Conservation (phyloP, 768 basidiomycete species). For the Tubosaeta brunneosetosa region DNA sequence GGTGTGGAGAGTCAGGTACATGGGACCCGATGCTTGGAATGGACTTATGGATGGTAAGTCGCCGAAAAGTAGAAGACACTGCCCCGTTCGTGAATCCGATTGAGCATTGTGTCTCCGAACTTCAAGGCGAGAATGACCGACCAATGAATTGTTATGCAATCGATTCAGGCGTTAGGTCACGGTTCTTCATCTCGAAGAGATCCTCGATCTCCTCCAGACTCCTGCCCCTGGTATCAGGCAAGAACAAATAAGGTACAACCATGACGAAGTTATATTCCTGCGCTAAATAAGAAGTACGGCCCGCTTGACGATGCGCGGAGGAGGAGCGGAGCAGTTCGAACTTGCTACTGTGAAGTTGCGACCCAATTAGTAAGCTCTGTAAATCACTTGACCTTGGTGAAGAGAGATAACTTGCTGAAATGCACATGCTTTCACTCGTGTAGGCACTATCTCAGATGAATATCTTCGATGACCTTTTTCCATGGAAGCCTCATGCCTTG, state of each 20-base stretch:
- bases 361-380: slow-evolving; percentile 24
- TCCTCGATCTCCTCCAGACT: slow-evolving; percentile 40
- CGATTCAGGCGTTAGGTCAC: background rate
- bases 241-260: slow-evolving; percentile 35
- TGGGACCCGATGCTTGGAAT: background rate
- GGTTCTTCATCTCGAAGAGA: slow-evolving; percentile 5
- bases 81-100: background rate
- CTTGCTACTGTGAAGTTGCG: slow-evolving; percentile 39
- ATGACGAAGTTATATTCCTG: slow-evolving; percentile 34
- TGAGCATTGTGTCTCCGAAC: background rate
- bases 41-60: background rate
- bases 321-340: slow-evolving; percentile 43
- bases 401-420: slow-evolving; percentile 34
- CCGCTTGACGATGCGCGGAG: slow-evolving; percentile 40
- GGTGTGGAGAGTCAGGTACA: background rate
- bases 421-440: slow-evolving; percentile 40
- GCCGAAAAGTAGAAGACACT: background rate
- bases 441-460: slow-evolving; percentile 46
- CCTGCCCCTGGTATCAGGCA: slow-evolving; percentile 43
- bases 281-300: slow-evolving; percentile 45
- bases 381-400: background rate
- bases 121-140: background rate
- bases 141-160: background rate
- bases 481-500: background rate
- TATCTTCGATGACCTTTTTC: slow-evolving; percentile 32